Conservation (phyloP, 2,329 filamentous ascomycete species). For the Penicillium aurantiogriseum region DNA sequence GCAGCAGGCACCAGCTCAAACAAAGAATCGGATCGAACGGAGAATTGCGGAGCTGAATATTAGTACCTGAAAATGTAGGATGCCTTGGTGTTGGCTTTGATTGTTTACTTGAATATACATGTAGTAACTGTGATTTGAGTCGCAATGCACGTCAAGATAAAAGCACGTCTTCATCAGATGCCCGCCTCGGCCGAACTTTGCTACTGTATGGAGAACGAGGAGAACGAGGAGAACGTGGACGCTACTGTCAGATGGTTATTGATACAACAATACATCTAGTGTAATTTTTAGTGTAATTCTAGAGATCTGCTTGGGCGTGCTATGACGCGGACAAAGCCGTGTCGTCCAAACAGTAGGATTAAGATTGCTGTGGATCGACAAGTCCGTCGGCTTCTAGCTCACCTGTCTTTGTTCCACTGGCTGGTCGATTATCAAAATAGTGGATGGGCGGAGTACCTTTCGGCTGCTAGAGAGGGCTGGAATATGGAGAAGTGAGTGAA, state of each 20-base stretch:
- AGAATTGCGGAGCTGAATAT: neutral
- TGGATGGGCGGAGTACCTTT: neutral
- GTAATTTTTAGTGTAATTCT: neutral
- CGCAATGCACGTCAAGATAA: neutral
- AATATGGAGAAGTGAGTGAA: slow-evolving; percentile 1
- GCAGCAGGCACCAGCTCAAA: neutral
- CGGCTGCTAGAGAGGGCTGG: neutral
- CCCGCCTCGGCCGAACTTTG: neutral
- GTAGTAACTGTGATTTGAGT: neutral
- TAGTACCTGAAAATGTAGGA: neutral
- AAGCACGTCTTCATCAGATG: neutral
- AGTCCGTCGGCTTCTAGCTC: neutral
- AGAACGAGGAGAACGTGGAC: neutral
- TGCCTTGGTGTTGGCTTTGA: neutral
- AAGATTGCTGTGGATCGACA: slow-evolving; percentile 21
- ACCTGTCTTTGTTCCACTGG: slow-evolving; percentile 10
- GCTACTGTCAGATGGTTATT: neutral
- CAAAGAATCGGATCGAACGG: neutral
- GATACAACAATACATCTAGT: neutral
- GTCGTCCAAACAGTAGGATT: neutral
- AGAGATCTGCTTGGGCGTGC: neutral
- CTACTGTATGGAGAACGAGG: neutral
- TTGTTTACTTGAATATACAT: no score
- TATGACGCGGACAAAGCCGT: slow-evolving; percentile 17
- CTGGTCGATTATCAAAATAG: neutral